Percentiles rank a stretch among this genome's conserved stretches.
Conservation (phyloP, 2,329 filamentous ascomycete species). For the Trichoderma polysporum region DNA sequence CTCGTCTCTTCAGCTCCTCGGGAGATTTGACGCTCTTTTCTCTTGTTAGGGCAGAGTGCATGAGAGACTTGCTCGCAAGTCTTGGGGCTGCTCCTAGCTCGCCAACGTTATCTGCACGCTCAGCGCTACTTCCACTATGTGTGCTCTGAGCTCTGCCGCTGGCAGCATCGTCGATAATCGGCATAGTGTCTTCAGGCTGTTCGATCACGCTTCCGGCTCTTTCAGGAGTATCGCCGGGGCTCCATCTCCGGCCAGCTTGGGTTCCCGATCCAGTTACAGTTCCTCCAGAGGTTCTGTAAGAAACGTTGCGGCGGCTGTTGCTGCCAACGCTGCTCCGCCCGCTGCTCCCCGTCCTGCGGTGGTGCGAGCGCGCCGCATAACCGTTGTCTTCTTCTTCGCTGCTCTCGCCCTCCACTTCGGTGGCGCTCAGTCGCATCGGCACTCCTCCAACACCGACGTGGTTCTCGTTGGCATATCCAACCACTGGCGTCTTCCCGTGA, state of each 20-base stretch:
- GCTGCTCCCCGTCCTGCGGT: conserved; percentile 72
- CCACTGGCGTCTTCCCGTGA: conserved; percentile 75
- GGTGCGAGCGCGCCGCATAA: conserved; percentile 41
- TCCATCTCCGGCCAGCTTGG: conserved; percentile 47
- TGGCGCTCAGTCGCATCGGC: conserved; percentile 89
- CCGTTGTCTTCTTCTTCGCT: conserved; percentile 69
- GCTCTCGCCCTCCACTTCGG: conserved; percentile 87
- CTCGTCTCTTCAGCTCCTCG: conserved; percentile 72
- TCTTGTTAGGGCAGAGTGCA: conserved; percentile 57
- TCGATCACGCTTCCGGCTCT: conserved; percentile 53
- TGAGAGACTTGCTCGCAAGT: conserved; percentile 58
- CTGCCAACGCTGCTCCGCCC: conserved; percentile 67
- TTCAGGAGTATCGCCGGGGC: conserved; percentile 57
- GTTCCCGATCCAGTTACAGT: conserved; percentile 28
- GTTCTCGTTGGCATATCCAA: conserved; percentile 75
- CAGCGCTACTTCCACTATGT: conserved; percentile 56
- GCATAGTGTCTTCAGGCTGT: conserved; percentile 34
- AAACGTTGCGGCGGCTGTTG: conserved; percentile 45
- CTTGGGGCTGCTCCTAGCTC: conserved; percentile 52
- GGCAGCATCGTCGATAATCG: conserved; percentile 41
- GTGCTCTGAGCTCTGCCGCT: conserved; percentile 52
- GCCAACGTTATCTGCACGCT: conserved; percentile 60
- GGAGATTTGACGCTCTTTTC: conserved; percentile 66
- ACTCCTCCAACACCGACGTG: conserved; percentile 76
- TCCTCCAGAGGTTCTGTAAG: conserved; percentile 53